phyloP scores from a whole-genome alignment of 2,329 filamentous ascomycete species.

The Fusarium equiseti region DNA sequence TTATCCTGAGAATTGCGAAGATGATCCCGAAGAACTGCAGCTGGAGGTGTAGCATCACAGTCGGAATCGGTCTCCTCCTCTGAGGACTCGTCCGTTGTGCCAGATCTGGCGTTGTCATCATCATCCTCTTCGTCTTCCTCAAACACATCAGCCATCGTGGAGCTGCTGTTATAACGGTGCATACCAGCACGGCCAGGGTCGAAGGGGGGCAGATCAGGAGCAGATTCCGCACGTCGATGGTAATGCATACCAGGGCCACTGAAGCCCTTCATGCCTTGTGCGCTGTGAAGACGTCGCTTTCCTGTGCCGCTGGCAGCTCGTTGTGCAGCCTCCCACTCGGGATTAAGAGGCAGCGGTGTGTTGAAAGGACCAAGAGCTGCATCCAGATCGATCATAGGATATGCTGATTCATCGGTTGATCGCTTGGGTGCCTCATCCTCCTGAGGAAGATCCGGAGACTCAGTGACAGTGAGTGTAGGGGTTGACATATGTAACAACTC shows the following conservation, averaged over 20 bases:
- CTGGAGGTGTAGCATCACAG: conserved; percentile 53
- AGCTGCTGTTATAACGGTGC: conserved; percentile 72
- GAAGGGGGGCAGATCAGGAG: conserved; percentile 82
- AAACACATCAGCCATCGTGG: conserved; percentile 87
- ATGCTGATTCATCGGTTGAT: conserved; percentile 72
- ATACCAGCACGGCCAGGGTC: conserved; percentile 70
- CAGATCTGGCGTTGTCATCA: conserved; percentile 61
- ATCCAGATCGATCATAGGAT: conserved; percentile 92
- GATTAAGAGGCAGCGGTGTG: conserved; percentile 74
- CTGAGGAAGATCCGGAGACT: conserved; percentile 51
- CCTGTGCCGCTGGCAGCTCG: conserved; percentile 64
- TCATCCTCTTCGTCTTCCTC: conserved; percentile 82
- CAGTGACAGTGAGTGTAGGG: conserved; percentile 58
- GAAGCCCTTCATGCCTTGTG: conserved; percentile 77
- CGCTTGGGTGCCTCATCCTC: conserved; percentile 53
- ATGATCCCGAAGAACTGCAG: conserved; percentile 40
- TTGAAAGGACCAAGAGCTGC: conserved; percentile 94
- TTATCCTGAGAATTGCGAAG: conserved; percentile 42
- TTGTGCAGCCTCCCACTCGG: conserved; percentile 76
- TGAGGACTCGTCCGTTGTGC: conserved; percentile 48
- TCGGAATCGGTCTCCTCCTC: conserved; percentile 65
- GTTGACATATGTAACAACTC: conserved; percentile 47
- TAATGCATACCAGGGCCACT: conserved; percentile 78
- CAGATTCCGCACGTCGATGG: conserved; percentile 82
- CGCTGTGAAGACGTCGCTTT: conserved; percentile 81